Percentiles rank a stretch among this genome's conserved stretches.
Conservation (phyloP, 768 basidiomycete genomes). For the Phylloporus arenicola region DNA sequence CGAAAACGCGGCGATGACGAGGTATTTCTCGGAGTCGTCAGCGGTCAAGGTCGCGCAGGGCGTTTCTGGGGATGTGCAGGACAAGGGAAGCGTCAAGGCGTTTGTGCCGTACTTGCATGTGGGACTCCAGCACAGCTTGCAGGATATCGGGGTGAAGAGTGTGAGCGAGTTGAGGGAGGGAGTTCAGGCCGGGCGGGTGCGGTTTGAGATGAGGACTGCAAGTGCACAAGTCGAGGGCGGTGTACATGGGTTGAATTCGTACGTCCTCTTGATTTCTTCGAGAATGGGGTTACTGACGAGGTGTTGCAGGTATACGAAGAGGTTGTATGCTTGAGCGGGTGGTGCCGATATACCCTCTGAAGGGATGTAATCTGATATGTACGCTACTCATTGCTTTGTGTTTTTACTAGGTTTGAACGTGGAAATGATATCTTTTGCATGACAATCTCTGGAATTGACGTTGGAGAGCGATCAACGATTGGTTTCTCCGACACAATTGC, state of each 20-base stretch:
- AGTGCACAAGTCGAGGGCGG: conserved; percentile 95
- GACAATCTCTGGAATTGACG: too few relatives aligned
- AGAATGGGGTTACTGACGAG: conserved; percentile 4
- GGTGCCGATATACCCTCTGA: neutral
- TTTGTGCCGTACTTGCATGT: conserved; percentile 84
- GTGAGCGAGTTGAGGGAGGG: conserved; percentile 62
- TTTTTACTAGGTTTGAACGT: too few relatives aligned
- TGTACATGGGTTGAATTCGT: conserved; percentile 94
- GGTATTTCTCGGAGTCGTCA: conserved; percentile 55
- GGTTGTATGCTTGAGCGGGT: conserved; percentile 40
- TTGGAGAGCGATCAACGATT: too few relatives aligned
- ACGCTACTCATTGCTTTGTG: too few relatives aligned
- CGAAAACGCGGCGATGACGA: conserved; percentile 93
- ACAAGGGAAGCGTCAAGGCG: conserved; percentile 91
- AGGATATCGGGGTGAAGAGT: conserved; percentile 81
- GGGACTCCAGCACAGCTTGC: conserved; percentile 89
- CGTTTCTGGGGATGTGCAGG: conserved; percentile 93
- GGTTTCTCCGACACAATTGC: too few relatives aligned
- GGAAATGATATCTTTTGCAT: too few relatives aligned
- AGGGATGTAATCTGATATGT: too few relatives aligned
- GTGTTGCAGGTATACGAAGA: conserved; percentile 48
- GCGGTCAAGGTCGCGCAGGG: conserved; percentile 95
- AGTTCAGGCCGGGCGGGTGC: conserved; percentile 59
- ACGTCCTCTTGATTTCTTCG: conserved; percentile 37
- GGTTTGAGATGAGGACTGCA: conserved; percentile 91